Base-by-base conservation (phyloP, 202 grass and related monocot genomes). In the Setaria italica region DNA sequence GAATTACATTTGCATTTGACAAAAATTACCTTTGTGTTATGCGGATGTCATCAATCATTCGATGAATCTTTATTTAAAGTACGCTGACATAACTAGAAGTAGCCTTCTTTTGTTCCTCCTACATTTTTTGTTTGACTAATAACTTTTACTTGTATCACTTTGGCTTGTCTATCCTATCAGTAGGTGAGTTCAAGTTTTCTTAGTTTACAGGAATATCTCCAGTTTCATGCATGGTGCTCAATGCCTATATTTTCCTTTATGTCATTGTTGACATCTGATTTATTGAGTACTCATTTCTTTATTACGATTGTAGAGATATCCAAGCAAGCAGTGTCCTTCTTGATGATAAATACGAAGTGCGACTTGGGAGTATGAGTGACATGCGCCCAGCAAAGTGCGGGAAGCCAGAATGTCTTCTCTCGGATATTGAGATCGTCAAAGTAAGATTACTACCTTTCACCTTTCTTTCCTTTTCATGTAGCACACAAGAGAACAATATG, bases 321-420 rank as follows among this genome's bases (percentile, higher is more conserved):
- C 94, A 95, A 89, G 91, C 94, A 89, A 95, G 85, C 45, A 95
- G 94, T 78, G 83, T 95, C 82, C 91, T 95, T 89, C 89, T 95
- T 15, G 94, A 95, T 80, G 89, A 96, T 73, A 93, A 88, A 78
- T 96, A 86, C 19, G 94, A 96, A 87, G 94, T 96, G 55, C 86
- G 91, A 81, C 89, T 96, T 64, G 91, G 91, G 51, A 96, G 94
- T 84, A 88, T 96, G 87, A 96, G 89, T 88, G 85, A 90, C 51
- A 79, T 91, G 94, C 6, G 33, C 82, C 25, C 94, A 91, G 73
- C 94, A 93, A 96, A 86, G 76, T 74, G 94, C 86, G 14, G 94
- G 91, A 75, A 90, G 87, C 84, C 78, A 93, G 79, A 96, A 85
- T 75, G 85, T 96, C 30, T 90, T 96, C 81, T 77, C 91, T 63